Percentiles rank a stretch among this genome's conserved stretches.
phyloP scores from a whole-genome alignment of 1,284 basidiomycete genomes.

The Polyporus tsugae region DNA sequence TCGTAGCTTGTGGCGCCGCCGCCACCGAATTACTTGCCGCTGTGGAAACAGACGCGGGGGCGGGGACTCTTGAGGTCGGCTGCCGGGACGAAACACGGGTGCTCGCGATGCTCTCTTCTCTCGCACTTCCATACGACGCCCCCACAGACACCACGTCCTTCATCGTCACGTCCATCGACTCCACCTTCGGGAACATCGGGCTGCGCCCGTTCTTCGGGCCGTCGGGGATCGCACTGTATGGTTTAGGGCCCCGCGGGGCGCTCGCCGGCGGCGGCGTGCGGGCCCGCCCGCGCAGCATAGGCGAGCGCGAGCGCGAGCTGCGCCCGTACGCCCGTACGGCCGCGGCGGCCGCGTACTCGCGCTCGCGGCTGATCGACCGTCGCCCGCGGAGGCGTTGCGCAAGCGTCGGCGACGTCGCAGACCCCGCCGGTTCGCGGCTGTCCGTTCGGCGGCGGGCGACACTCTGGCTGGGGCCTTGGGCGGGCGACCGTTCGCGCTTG shows the following conservation, averaged over 20 bases:
- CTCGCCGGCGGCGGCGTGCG: slow-evolving; percentile 17
- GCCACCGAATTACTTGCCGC: not conserved
- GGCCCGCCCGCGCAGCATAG: slow-evolving; percentile 14
- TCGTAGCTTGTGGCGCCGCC: not conserved
- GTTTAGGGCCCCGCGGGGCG: not conserved
- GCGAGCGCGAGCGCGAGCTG: slow-evolving; percentile 31
- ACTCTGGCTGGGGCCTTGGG: not conserved
- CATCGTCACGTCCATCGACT: slow-evolving; percentile 25
- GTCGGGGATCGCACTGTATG: slow-evolving; percentile 17
- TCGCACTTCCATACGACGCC: slow-evolving; percentile 9
- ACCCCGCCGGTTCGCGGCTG: slow-evolving; percentile 26
- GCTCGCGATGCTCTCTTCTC: slow-evolving; percentile 30
- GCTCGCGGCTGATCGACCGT: slow-evolving; percentile 18
- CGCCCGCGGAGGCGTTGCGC: slow-evolving; percentile 16
- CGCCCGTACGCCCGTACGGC: slow-evolving; percentile 14
- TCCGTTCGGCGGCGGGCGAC: slow-evolving; percentile 19
- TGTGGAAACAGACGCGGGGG: not conserved
- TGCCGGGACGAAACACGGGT: slow-evolving; percentile 22
- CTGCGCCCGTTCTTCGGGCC: slow-evolving; percentile 22
- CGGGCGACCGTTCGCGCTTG: slow-evolving; percentile 13
- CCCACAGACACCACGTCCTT: slow-evolving; percentile 16
- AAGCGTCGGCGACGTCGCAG: slow-evolving; percentile 9
- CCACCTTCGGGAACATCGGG: slow-evolving; percentile 24
- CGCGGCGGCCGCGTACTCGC: slow-evolving; percentile 14
- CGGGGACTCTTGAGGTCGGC: slow-evolving; percentile 11